phyloP scores from a whole-genome alignment of 257 asterid genomes.

The Petunia axillaris region DNA sequence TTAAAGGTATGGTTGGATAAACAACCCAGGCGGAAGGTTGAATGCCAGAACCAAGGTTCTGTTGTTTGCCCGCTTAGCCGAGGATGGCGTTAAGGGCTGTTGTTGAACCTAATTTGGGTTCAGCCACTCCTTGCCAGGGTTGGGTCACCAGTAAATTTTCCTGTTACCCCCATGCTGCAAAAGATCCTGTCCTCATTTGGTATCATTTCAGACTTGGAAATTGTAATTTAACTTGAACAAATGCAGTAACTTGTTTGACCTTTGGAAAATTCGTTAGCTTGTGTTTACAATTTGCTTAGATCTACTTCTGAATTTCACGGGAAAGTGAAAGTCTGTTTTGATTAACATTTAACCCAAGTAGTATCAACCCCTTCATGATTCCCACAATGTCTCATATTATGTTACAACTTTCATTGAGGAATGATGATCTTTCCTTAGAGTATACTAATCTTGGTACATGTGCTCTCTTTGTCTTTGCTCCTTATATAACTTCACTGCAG shows the following conservation, averaged over 20 bases:
- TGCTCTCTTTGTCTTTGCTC: constrained; percentile 16
- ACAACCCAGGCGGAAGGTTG: too few relatives aligned
- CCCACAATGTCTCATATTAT: too few relatives aligned
- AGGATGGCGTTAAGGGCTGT: too few relatives aligned
- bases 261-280: background rate
- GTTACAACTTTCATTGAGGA: background rate
- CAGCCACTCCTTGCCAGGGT: too few relatives aligned
- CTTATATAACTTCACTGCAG: constrained; percentile 38
- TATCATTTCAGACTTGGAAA: constrained; percentile 3
- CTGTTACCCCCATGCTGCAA: too few relatives aligned
- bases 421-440: constrained; percentile 2
- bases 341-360: background rate
- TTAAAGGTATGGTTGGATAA: too few relatives aligned
- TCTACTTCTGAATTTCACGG: background rate
- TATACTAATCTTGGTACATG: constrained; percentile 12
- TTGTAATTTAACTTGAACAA: background rate
- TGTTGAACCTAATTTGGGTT: too few relatives aligned
- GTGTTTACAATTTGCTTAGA: too few relatives aligned
- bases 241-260: background rate
- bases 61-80: too few relatives aligned
- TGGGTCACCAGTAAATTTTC: too few relatives aligned
- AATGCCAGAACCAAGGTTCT: too few relatives aligned
- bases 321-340: background rate
- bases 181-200: too few relatives aligned
- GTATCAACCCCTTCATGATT: background rate